These are phyloP conservation scores for Panellus pusillus DNA, from an alignment of 768 basidiomycete species.

Conservation along the genomic window DNA sequence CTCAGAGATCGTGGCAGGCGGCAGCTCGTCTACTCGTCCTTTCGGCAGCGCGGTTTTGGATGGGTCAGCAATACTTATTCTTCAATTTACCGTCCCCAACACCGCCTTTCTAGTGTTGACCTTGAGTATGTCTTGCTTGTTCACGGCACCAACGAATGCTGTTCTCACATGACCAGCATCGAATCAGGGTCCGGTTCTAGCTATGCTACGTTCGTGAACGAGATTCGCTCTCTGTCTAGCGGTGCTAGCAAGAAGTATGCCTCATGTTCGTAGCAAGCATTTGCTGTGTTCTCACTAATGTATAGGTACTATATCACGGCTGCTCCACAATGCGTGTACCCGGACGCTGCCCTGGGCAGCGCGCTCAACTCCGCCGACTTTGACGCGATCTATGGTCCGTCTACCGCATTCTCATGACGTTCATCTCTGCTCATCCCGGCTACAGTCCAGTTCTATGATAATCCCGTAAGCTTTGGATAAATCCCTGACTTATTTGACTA, in stretches of 20 bases:
- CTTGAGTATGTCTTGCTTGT: constrained; percentile 41
- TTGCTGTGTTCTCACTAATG: background rate
- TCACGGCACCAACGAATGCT: background rate
- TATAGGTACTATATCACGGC: constrained; percentile 65
- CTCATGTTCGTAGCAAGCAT: background rate
- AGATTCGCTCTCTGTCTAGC: constrained; percentile 50
- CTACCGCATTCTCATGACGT: background rate
- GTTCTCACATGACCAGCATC: constrained; percentile 35
- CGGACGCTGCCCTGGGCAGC: constrained; percentile 59
- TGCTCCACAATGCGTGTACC: constrained; percentile 68
- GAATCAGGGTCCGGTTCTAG: constrained; percentile 59
- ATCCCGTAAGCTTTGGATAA: too few relatives aligned
- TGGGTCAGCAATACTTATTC: constrained; percentile 44
- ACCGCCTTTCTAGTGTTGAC: constrained; percentile 46
- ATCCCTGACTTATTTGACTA: background rate
- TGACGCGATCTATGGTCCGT: constrained; percentile 65
- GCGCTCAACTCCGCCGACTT: constrained; percentile 63
- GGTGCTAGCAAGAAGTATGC: constrained; percentile 54
- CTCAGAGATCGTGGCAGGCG: constrained; percentile 15
- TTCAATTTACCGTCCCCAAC: background rate
- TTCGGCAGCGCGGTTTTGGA: constrained; percentile 74
- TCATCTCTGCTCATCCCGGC: background rate
- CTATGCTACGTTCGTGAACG: constrained; percentile 56
- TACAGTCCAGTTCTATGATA: too few relatives aligned
- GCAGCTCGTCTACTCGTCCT: constrained; percentile 55